A percentile compares a stretch with the other conserved stretches of the same genome.
phyloP scores from a whole-genome alignment of 2,329 filamentous ascomycete genomes.

The Leptodontidium sp. region DNA sequence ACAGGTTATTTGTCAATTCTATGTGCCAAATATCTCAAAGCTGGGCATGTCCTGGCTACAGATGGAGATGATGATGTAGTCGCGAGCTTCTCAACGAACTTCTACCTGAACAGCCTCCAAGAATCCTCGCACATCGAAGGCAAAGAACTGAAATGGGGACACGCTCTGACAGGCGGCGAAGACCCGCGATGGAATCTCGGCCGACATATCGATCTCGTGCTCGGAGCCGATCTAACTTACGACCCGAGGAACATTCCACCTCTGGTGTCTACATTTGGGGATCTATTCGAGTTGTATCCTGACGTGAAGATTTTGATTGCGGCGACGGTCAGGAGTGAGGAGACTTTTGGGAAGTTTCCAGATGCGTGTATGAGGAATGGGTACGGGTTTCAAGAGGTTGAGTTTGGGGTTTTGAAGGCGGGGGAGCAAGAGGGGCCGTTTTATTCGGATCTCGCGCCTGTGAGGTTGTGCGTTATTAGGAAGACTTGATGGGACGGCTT shows the following conservation, averaged over 20 bases:
- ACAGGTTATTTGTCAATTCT: conserved; percentile 80
- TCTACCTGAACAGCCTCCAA: conserved; percentile 73
- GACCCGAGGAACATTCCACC: conserved; percentile 69
- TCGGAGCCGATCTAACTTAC: conserved; percentile 84
- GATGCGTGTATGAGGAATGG: conserved; percentile 56
- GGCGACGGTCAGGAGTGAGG: conserved; percentile 73
- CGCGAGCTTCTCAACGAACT: conserved; percentile 70
- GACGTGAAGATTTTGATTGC: conserved; percentile 69
- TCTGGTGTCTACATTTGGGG: conserved; percentile 69
- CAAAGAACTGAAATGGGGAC: conserved; percentile 60
- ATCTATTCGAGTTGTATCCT: conserved; percentile 66
- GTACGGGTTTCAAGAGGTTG: conserved; percentile 54
- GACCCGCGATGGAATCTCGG: conserved; percentile 52
- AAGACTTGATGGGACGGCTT: conserved; percentile 23
- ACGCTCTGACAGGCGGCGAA: conserved; percentile 47
- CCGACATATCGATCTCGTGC: conserved; percentile 64
- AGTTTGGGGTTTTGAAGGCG: conserved; percentile 51
- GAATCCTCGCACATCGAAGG: conserved; percentile 60
- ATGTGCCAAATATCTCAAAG: conserved; percentile 71
- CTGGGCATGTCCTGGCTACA: conserved; percentile 69
- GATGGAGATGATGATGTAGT: conserved; percentile 80
- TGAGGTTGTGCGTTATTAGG: conserved; percentile 61
- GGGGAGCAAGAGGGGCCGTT: conserved; percentile 67
- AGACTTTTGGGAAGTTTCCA: conserved; percentile 72
- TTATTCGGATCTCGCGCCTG: conserved; percentile 66